phyloP scores from a whole-genome alignment of 1,284 basidiomycete genomes.

The Melampsora abietis-canadensis region DNA sequence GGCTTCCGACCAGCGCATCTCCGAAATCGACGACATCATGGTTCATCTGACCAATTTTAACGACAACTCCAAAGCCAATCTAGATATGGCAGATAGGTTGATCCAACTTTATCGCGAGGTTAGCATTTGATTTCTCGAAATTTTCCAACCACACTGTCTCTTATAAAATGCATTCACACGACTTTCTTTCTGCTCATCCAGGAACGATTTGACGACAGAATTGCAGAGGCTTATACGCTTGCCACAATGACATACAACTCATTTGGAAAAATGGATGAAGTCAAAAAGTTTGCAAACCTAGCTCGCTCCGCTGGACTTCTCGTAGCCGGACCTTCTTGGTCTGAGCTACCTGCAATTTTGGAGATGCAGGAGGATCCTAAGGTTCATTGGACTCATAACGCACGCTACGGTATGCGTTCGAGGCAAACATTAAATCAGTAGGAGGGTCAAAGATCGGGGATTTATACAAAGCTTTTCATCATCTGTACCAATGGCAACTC shows the following conservation, averaged over 20 bases:
- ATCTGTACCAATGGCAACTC: too few species aligned
- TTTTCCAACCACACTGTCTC: not conserved
- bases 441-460: too few species aligned
- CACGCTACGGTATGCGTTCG: not conserved
- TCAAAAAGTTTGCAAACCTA: conserved; percentile 6
- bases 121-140: not conserved
- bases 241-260: conserved; percentile 27
- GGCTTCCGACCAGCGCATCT: conserved; percentile 21
- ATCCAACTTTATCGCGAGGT: conserved; percentile 20
- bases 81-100: conserved; percentile 21
- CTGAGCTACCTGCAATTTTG: not conserved
- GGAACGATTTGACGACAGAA: conserved; percentile 25
- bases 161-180: not conserved
- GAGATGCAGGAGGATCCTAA: not conserved
- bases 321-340: conserved; percentile 14
- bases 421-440: too few species aligned
- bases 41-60: conserved; percentile 10
- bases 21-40: not conserved
- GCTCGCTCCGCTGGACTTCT: conserved; percentile 11
- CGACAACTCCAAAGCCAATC: not conserved
- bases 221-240: conserved; percentile 31
- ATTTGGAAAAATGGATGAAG: conserved; percentile 7
- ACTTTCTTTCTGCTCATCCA: not conserved
- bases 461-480: too few species aligned
- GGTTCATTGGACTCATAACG: not conserved